Evolutionary conservation across 1,284 basidiomycete species (phyloP).

Genomic region (Flammula alnicola): DNA sequence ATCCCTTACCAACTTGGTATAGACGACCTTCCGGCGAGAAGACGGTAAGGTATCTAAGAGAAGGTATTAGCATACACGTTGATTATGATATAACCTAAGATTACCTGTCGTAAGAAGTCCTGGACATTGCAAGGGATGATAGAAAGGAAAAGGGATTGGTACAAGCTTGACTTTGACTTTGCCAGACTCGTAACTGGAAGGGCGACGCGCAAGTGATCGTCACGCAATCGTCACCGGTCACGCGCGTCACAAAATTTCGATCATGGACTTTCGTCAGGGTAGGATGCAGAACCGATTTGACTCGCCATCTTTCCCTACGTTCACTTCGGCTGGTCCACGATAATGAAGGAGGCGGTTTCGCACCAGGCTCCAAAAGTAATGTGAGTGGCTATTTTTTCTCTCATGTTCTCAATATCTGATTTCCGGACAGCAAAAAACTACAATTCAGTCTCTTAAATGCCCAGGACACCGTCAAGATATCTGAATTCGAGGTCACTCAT

Average conservation of each 20-base stretch:
- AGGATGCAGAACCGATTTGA: slow-evolving; percentile 15
- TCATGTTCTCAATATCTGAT: slow-evolving; percentile 8
- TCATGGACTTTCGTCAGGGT: slow-evolving; percentile 2
- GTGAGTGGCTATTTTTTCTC: slow-evolving; percentile 50
- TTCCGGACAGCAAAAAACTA: slow-evolving; percentile 78
- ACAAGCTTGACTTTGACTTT: too few relatives aligned
- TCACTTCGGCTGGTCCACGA: slow-evolving; percentile 19
- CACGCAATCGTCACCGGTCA: slow-evolving; percentile 39
- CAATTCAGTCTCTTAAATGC: slow-evolving; percentile 93
- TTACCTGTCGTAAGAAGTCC: slow-evolving; percentile 82
- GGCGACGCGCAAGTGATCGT: slow-evolving; percentile 61
- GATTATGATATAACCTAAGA: too few relatives aligned
- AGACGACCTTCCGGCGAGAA: slow-evolving; percentile 94
- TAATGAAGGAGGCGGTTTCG: slow-evolving; percentile 88
- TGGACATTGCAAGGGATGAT: slow-evolving; percentile 61
- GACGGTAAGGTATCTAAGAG: slow-evolving; percentile 81
- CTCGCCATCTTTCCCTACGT: slow-evolving; percentile 8
- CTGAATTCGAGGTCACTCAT: slow-evolving; percentile 94
- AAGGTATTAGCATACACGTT: too few relatives aligned
- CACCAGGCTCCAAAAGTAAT: slow-evolving; percentile 92
- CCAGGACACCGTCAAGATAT: slow-evolving; percentile 92
- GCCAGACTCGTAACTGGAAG: slow-evolving; percentile 18
- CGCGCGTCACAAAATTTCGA: slow-evolving; percentile 30
- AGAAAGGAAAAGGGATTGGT: slow-evolving; percentile 21
- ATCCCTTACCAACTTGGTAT: slow-evolving; percentile 91